These are phyloP conservation scores for Paecilomyces dactylethromorphus DNA, from an alignment of 2,329 filamentous ascomycete species.

Conservation along the genomic window DNA sequence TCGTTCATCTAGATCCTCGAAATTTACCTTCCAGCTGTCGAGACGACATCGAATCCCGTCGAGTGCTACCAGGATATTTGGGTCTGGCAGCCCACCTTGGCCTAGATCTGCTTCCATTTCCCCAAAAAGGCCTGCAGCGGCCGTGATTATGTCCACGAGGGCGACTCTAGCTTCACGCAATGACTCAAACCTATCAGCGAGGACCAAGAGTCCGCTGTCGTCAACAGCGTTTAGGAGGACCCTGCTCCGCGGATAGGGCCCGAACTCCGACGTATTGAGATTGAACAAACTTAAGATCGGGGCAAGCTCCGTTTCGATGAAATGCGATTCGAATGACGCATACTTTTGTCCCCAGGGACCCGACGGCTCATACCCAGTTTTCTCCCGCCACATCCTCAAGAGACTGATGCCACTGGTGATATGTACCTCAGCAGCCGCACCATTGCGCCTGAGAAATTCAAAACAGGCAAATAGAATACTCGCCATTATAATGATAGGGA, in stretches of 20 bases:
- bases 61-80: not conserved
- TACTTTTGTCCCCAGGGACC: conserved; percentile 1
- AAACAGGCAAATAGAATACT: conserved; percentile 62
- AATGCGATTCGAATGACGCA: conserved; percentile 5
- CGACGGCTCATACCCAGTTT: not conserved
- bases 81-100: not conserved
- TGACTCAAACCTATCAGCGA: not conserved
- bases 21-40: not conserved
- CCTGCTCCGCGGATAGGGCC: conserved; percentile 1
- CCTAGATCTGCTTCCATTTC: not conserved
- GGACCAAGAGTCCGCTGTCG: not conserved
- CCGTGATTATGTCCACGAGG: not conserved
- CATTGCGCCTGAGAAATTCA: conserved; percentile 36
- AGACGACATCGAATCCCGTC: not conserved
- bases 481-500: conserved; percentile 45
- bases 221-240: conserved; percentile 3
- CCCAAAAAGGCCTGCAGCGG: not conserved
- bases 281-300: conserved; percentile 12
- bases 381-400: conserved; percentile 8
- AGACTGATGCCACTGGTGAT: conserved; percentile 11
- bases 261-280: conserved; percentile 6
- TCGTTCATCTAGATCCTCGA: conserved; percentile 6
- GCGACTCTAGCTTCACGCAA: not conserved
- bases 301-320: conserved; percentile 12
- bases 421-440: conserved; percentile 16